Base-by-base conservation (phyloP, 2,329 filamentous ascomycete species). In the Aspergillus melleus region DNA sequence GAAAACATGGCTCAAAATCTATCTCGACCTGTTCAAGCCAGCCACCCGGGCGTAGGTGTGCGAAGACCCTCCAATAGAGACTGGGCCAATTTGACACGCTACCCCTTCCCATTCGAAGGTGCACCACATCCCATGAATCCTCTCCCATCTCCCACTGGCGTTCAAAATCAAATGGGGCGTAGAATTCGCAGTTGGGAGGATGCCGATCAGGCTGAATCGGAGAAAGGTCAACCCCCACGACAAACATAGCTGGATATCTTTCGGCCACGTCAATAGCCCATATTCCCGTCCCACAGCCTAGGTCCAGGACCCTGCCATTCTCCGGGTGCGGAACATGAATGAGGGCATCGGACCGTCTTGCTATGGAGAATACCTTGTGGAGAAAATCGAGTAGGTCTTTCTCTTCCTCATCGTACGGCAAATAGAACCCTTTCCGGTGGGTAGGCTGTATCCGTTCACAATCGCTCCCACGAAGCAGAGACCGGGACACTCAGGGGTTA, bases 21-120 rank as follows among this genome's bases (percentile, higher is more conserved):
- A 55, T 55, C 44, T 55, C 54, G 1, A 50, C 20, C 54, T 55
- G 54, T 49, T 55, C 54, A 42, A 55, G 50, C 54, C 54, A 55
- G 26, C 42, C 54, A 26, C 54, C 54, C 26, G 26, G 46, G 29
- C 11, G 46, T 2, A 55, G 54, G 49, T 55, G 54, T 19, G 46
- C 32, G 36, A 49, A 26, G 6, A 55, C 20, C 46, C 44, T 55
- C 3, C 30, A 10, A 36, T 55, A 55, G 32, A 55, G 54, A n/a
- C 16, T 55, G 6, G 11, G 19, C 54, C 54, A 55, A 49, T 50
- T 39, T 3, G 16, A 22, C 26, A 55, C 54, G 44, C 26, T 50
- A 9, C 54, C 54, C 24, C 46, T 44, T 29, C 46, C 54, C 54
- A 55, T 55, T 36, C 54, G 26, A 14, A 55, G 32, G 46, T 55